Base-by-base conservation (phyloP, 371 early-diverging fungal genomes). In the Capillidium heterosporum region DNA sequence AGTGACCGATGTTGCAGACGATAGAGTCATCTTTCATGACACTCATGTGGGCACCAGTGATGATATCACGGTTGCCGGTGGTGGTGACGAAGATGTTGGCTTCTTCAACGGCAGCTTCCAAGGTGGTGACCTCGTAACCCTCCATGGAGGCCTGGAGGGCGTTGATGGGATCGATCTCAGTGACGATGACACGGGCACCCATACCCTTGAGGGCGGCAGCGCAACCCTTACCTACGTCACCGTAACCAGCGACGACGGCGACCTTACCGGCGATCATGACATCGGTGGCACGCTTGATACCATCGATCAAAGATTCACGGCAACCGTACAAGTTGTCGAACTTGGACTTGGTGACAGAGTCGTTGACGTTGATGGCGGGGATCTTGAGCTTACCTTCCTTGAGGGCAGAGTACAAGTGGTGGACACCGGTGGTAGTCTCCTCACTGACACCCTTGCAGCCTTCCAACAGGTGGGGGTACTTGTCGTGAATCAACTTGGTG, bases 191-290 rank as follows among this genome's bases (percentile, higher is more conserved):
- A 73, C 95, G 89, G 63, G 97, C 88, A 63, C 98, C 98, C 90
- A 98, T 92, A 65, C 93, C 95, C 71, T 88, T 82, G 69, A 98
- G 87, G 60, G 98, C 94, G 67, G 85, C 89, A 65, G 97, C 96
- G 73, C 96, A 95, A 64, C 98, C 98, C 85, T 98, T 98, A 67
- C 98, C 98, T 69, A 98, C 98, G 78, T 97, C 98, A 77, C 98
- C 97, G 80, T 91, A 96, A 72, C 98, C 97, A 69, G 95, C 96
- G 60, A 96, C 94, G 62, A 95, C 88, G 57, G 93, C 84, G 40
- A 95, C 89, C 82, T 98, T 96, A 64, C 98, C 98, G 67, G 98
- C 98, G 71, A 98, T 98, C 97, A 96, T 96, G 65, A 94, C 95
- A 73, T 96, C 98, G 64, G 98, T 98, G 68, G 96, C 97, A 70